Percentiles rank a stretch among this genome's conserved stretches.
phyloP scores from a whole-genome alignment of 768 basidiomycete genomes.

The Sistotremastrum suecicum region DNA sequence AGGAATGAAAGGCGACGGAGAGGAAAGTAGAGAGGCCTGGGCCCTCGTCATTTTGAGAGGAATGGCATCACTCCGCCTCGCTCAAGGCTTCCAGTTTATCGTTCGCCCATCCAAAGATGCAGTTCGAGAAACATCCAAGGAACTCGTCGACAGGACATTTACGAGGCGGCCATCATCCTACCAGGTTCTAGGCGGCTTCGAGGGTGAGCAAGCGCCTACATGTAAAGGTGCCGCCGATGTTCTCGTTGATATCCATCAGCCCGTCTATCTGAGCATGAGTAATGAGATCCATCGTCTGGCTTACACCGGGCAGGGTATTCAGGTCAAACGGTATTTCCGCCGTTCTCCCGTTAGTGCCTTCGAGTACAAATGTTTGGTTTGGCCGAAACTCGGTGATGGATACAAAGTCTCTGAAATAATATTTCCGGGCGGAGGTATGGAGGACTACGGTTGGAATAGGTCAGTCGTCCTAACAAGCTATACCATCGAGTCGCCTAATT shows the following conservation, averaged over 20 bases:
- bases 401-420: slow-evolving; percentile 68
- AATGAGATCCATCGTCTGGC: slow-evolving; percentile 91
- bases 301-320: slow-evolving; percentile 82
- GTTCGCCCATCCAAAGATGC: slow-evolving; percentile 28
- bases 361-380: slow-evolving; percentile 80
- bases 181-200: slow-evolving; percentile 21
- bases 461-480: slow-evolving; percentile 15
- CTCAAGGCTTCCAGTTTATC: slow-evolving; percentile 92
- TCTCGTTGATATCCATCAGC: slow-evolving; percentile 31
- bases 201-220: slow-evolving; percentile 38
- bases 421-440: slow-evolving; percentile 66
- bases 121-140: slow-evolving; percentile 13
- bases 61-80: slow-evolving; percentile 84
- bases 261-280: slow-evolving; percentile 86
- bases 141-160: slow-evolving; percentile 24
- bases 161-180: slow-evolving; percentile 33
- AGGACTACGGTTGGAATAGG: slow-evolving; percentile 83
- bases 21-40: slow-evolving; percentile 54
- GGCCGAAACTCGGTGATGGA: slow-evolving; percentile 81
- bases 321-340: slow-evolving; percentile 76
- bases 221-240: slow-evolving; percentile 55
- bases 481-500: not conserved
- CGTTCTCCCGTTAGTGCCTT: slow-evolving; percentile 50
- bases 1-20: slow-evolving; percentile 27
- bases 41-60: slow-evolving; percentile 77